phyloP scores from a whole-genome alignment of 768 basidiomycete species.

The Calocybe gangraenosa region DNA sequence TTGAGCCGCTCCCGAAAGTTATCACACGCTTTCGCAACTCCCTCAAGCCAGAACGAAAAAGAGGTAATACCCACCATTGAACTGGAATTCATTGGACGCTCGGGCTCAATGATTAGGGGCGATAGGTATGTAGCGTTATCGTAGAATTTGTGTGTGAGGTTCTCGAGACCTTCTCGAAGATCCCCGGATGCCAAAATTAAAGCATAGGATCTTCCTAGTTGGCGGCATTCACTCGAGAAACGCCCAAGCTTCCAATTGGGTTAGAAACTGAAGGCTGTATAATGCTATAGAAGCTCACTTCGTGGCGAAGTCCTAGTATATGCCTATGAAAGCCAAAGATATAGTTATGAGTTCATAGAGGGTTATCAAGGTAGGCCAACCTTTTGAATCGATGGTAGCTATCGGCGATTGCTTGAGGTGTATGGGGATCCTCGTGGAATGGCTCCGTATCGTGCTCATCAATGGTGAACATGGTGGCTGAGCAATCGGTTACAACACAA shows the following conservation, averaged over 20 bases:
- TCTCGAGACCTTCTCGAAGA: slow-evolving; percentile 13
- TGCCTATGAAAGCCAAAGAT: background rate
- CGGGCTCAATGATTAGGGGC: background rate
- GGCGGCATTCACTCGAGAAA: slow-evolving; percentile 11
- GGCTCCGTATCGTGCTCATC: too few species aligned
- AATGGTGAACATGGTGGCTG: too few species aligned
- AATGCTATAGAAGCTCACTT: background rate
- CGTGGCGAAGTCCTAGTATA: background rate
- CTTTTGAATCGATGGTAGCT: slow-evolving; percentile 1
- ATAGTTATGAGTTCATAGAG: background rate
- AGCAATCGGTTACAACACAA: too few species aligned
- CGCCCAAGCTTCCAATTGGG: slow-evolving; percentile 11
- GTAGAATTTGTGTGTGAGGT: slow-evolving; percentile 10
- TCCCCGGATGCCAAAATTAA: slow-evolving; percentile 14
- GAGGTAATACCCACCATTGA: background rate
- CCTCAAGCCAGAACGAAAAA: slow-evolving; percentile 8
- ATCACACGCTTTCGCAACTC: slow-evolving; percentile 11
- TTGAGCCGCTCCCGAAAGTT: slow-evolving; percentile 11
- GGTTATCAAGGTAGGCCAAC: background rate
- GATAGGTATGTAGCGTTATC: slow-evolving; percentile 11
- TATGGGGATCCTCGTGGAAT: slow-evolving; percentile 1
- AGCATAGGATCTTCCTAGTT: slow-evolving; percentile 17
- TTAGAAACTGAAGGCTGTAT: background rate
- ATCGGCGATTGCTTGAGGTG: background rate
- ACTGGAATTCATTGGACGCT: background rate